Percentiles rank a stretch among this genome's conserved stretches.
These are phyloP conservation scores for Aspergillus leporis DNA, from an alignment of 495 filamentous ascomycete genomes.

Conservation along the genomic window DNA sequence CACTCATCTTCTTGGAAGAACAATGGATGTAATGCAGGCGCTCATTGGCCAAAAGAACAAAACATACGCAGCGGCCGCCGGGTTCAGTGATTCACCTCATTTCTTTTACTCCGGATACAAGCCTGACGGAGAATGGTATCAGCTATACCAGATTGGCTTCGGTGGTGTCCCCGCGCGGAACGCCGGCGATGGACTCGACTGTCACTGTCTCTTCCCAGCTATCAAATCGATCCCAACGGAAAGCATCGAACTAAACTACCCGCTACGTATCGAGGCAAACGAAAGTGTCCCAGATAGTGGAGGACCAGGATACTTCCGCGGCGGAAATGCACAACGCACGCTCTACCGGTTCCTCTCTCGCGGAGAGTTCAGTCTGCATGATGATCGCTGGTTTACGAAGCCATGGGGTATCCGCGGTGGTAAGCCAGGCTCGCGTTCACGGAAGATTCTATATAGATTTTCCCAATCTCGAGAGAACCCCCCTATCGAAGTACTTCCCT, in stretches of 20 bases:
- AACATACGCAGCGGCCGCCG: conserved; percentile 48
- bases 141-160: conserved; percentile 54
- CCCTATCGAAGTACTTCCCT: conserved; percentile 32
- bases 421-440: conserved; percentile 43
- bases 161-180: conserved; percentile 50
- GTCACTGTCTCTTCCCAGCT: conserved; percentile 52
- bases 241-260: conserved; percentile 51
- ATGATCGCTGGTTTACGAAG: conserved; percentile 54
- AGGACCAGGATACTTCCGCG: conserved; percentile 47
- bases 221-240: conserved; percentile 55
- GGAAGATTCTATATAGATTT: conserved; percentile 42
- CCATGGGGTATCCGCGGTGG: conserved; percentile 52
- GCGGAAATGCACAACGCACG: conserved; percentile 51
- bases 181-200: conserved; percentile 51
- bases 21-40: conserved; percentile 51
- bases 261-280: conserved; percentile 49
- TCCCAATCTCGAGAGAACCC: conserved; percentile 32
- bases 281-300: conserved; percentile 51
- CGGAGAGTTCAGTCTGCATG: conserved; percentile 49
- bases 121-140: conserved; percentile 50
- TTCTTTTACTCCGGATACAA: conserved; percentile 55
- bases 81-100: conserved; percentile 52
- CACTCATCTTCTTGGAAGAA: conserved; percentile 47
- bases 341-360: conserved; percentile 47
- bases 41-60: conserved; percentile 49